phyloP scores from a whole-genome alignment of 108 stramenopile genomes.

The Skeletonema tropicum region DNA sequence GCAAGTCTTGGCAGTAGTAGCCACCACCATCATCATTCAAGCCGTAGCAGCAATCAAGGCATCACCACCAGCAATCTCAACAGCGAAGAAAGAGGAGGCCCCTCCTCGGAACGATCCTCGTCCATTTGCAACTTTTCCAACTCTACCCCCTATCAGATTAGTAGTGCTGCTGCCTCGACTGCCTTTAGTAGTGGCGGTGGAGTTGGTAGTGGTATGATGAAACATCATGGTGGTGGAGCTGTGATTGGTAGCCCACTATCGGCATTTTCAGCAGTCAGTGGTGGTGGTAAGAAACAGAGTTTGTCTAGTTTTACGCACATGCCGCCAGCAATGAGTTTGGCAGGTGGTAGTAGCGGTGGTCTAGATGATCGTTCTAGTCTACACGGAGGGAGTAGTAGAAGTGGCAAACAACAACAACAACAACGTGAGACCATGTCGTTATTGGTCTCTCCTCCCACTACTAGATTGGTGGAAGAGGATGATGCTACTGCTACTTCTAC shows the following conservation, averaged over 20 bases:
- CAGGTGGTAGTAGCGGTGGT: too few species aligned
- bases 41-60: too few species aligned
- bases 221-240: too few species aligned
- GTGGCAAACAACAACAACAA: too few species aligned
- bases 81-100: not conserved
- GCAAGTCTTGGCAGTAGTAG: not conserved
- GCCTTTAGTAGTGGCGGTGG: constrained; percentile 2
- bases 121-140: not conserved
- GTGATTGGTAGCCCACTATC: constrained; percentile 19
- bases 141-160: not conserved
- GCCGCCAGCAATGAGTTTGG: too few species aligned
- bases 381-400: too few species aligned
- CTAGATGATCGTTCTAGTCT: not conserved
- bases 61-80: not conserved
- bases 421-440: constrained; percentile 2
- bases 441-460: not conserved
- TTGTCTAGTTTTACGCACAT: too few species aligned
- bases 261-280: constrained; percentile 20
- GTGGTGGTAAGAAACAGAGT: not conserved
- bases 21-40: too few species aligned
- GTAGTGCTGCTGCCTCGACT: not conserved
- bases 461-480: not conserved
- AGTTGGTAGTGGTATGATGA: not conserved
- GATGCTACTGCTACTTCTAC: too few species aligned
- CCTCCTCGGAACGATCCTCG: not conserved